Evolutionary conservation across 1,139 yeast species (phyloP).

Genomic region (Neolecta irregularis): DNA sequence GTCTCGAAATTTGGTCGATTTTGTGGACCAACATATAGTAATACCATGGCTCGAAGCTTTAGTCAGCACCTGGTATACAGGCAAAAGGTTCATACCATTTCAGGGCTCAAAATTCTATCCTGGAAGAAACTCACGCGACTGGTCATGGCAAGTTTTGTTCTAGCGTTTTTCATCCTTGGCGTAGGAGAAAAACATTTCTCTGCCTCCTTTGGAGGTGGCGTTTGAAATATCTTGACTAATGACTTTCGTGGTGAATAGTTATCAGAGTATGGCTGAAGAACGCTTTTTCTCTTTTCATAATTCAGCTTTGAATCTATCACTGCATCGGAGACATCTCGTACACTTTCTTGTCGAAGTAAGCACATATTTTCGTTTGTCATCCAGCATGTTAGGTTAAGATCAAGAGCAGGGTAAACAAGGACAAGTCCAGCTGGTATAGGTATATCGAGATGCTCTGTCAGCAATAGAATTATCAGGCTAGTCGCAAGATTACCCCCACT

Average conservation of each 20-base stretch:
- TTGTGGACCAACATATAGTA: constrained; percentile 19
- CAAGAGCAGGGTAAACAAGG: constrained; percentile 19
- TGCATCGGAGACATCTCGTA: constrained; percentile 10
- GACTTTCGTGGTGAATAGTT: background rate
- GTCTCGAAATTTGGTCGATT: constrained; percentile 18
- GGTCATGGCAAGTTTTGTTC: constrained; percentile 17
- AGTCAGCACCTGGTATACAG: too few species aligned
- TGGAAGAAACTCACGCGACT: constrained; percentile 19
- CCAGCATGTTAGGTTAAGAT: constrained; percentile 19
- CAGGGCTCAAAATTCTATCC: constrained; percentile 18
- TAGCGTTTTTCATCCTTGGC: constrained; percentile 3
- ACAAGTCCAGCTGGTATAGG: constrained; percentile 18
- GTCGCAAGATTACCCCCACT: constrained; percentile 19
- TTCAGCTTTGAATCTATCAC: constrained; percentile 7
- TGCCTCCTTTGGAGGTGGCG: constrained; percentile 2
- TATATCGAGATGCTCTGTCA: constrained; percentile 10
- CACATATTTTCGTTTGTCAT: constrained; percentile 18
- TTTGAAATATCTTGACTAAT: constrained; percentile 2
- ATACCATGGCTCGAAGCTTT: constrained; percentile 19
- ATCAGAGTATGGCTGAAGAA: constrained; percentile 8
- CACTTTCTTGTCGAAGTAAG: constrained; percentile 16
- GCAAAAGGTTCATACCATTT: constrained; percentile 15
- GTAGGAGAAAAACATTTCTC: constrained; percentile 4
- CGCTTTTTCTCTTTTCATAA: constrained; percentile 8
- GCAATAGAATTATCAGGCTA: constrained; percentile 16